Conservation (phyloP, 129 eudicot species). For the Saussurea involucrata region DNA sequence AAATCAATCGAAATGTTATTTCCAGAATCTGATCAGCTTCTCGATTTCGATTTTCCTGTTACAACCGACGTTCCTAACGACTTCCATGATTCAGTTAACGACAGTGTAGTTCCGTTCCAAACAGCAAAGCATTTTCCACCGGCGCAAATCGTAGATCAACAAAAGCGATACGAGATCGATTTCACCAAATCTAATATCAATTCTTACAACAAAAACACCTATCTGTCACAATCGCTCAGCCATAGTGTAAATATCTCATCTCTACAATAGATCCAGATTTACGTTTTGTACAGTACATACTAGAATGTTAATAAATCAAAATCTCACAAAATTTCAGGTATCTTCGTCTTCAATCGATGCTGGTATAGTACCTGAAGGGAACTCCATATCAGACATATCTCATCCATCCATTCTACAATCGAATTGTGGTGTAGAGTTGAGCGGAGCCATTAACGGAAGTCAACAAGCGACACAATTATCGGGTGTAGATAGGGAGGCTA, state of each 20-base stretch:
- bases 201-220: slow-evolving; percentile 36
- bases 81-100: slow-evolving; percentile 31
- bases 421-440: slow-evolving; percentile 6
- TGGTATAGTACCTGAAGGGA: slow-evolving; percentile 80
- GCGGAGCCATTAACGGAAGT: too few relatives aligned
- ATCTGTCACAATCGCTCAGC: slow-evolving; percentile 43
- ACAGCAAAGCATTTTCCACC: slow-evolving; percentile 4
- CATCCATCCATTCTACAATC: slow-evolving; percentile 37
- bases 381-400: slow-evolving; percentile 62
- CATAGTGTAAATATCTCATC: slow-evolving; percentile 50
- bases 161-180: slow-evolving; percentile 63
- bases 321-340: slow-evolving; percentile 39
- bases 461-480: slow-evolving; percentile 26
- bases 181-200: slow-evolving; percentile 55
- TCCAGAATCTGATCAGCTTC: slow-evolving; percentile 46
- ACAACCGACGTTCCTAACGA: slow-evolving; percentile 29
- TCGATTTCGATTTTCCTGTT: slow-evolving; percentile 52
- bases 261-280: background rate
- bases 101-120: slow-evolving; percentile 78
- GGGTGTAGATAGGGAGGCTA: slow-evolving; percentile 69
- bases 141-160: slow-evolving; percentile 6
- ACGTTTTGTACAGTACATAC: background rate
- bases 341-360: slow-evolving; percentile 76
- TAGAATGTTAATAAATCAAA: slow-evolving; percentile 6
- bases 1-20: slow-evolving; percentile 46